Evolutionary conservation across 768 basidiomycete genomes (phyloP), one percentile per base, ranked within the genome.

Genomic region (Myochromella boudieri): DNA sequence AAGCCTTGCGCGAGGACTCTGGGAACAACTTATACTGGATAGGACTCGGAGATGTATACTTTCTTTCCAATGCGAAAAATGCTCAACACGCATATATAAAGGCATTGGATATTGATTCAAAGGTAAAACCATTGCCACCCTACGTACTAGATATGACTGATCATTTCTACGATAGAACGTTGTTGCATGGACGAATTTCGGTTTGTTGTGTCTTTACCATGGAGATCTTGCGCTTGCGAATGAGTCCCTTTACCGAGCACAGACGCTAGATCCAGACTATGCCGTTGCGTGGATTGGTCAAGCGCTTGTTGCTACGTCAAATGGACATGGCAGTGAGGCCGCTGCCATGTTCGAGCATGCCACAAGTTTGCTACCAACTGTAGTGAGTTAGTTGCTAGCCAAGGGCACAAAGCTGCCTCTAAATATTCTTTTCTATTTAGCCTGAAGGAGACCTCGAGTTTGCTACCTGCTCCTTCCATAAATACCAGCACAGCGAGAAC

Each of bases 51-150:
- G 79, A 84, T 53, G 73, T 86, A 12, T 73, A 84, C 48, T 88
- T 92, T 57, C 57, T 75, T 6, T 70, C 68, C 11, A 82, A 87
- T 33, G 77, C 87, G 0, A 86, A 82, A 55, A 72, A 81, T 1
- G 85, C 91, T 2, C 95, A 99, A 64, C 93, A 98, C 68, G 88
- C 91, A 3, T 97, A 91, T 57, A 83, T 97, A 60, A 87, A 81
- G 48, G 87, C 94, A 4, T 65, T 98, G 37, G 95, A 97, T 56
- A 71, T 90, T 29, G 85, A 97, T 60, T 65, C 80, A 0, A 95
- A 95, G 75, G 91, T 43, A 21, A 17, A 37, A 44, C 42, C 50
- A 50, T 21, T 8, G 11, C 15, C 17, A 54, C 11, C 15, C 21
- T 31, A 31, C n/a, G 29, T 31, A 31, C 18, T 34, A n/a, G 33